A percentile compares a stretch with the other conserved stretches of the same genome.
phyloP scores from a whole-genome alignment of 345 rosid genomes.

The Gossypium sturtianum region DNA sequence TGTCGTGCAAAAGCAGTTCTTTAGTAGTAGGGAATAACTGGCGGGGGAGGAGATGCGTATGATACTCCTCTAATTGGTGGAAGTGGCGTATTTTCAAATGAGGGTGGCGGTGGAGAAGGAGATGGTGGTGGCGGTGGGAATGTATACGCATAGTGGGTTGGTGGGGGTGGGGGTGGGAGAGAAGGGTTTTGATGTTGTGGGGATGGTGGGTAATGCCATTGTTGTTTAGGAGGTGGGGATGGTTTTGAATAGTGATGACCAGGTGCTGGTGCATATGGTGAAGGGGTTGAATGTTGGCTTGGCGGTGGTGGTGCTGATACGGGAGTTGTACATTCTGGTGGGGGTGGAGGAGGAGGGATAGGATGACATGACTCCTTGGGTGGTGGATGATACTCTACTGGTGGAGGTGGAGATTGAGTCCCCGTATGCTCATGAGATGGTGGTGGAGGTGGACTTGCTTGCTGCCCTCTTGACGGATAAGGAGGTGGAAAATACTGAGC shows the following conservation, averaged over 20 bases:
- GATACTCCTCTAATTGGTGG: constrained; percentile 36
- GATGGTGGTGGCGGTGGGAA: constrained; percentile 23
- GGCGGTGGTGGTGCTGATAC: constrained; percentile 18
- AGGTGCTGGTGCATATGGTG: constrained; percentile 17
- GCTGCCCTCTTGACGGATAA: constrained; percentile 15
- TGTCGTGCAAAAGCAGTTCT: neutral
- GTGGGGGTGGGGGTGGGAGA: constrained; percentile 1
- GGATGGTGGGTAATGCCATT: constrained; percentile 14
- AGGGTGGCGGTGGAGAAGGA: constrained; percentile 14
- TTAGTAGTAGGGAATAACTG: constrained; percentile 9
- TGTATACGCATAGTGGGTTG: constrained; percentile 24
- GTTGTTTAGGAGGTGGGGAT: constrained; percentile 11
- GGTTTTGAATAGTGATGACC: constrained; percentile 19
- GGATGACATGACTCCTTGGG: constrained; percentile 20
- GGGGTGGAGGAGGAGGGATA: constrained; percentile 27
- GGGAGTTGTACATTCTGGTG: constrained; percentile 24
- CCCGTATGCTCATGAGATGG: constrained; percentile 10
- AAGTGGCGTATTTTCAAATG: constrained; percentile 30
- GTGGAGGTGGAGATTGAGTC: constrained; percentile 26
- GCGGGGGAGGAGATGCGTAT: constrained; percentile 10
- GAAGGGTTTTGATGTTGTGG: constrained; percentile 22
- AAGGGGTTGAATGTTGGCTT: constrained; percentile 31
- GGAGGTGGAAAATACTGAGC: constrained; percentile 19
- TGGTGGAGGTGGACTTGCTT: constrained; percentile 21
- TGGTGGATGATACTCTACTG: constrained; percentile 17